Evolutionary conservation across 352 stramenopile species (phyloP), one percentile per base, ranked within the genome.

Genomic region (Globisporangium alternatum): DNA sequence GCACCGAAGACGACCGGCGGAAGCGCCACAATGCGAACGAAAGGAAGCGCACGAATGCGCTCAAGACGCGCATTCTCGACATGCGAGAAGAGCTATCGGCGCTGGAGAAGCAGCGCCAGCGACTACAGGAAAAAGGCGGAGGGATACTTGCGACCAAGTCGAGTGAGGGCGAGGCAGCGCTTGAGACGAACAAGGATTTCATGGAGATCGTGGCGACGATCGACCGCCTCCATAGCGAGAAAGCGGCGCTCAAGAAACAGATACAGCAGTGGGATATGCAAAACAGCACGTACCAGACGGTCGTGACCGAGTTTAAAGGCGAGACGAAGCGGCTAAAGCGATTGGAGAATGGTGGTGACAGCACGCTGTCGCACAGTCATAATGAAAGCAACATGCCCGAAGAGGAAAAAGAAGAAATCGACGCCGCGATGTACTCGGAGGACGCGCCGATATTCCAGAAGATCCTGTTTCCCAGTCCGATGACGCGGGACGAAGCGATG

Each of bases 11-110:
- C 37, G 69, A 85, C 59, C 78, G 82, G 0, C 72, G 77, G 30
- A 71, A 74, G 61, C 70, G 77, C 5, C 82, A 86, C 67, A 91
- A 91, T 49, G 72, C 74, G 25, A 89, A 86, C 45, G 82, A 91
- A 55, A 72, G 82, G 12, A 67, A 70, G 33, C 82, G 82, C 61
- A 86, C 75, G 19, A 82, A 84, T 41, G 77, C 77, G 45, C 64
- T 84, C 33, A 83, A 79, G 71, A 77, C 70, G 45, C 77, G 76
- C 21, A 77, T 84, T 35, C 12, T 78, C 47, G 49, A 62, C 35
- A 84, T 84, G 70, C 73, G 78, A 31, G 72, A 86, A 41, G 66
- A 80, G 51, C 72, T 89, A 48, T 56, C 80, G 39, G 62, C 60
- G 60, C 71, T 91, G 5, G 74, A 82, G 58, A 60, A 59, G 19